Evolutionary conservation across 2,329 filamentous ascomycete genomes (phyloP).

Genomic region (Paracorniculantispora psalliotae): DNA sequence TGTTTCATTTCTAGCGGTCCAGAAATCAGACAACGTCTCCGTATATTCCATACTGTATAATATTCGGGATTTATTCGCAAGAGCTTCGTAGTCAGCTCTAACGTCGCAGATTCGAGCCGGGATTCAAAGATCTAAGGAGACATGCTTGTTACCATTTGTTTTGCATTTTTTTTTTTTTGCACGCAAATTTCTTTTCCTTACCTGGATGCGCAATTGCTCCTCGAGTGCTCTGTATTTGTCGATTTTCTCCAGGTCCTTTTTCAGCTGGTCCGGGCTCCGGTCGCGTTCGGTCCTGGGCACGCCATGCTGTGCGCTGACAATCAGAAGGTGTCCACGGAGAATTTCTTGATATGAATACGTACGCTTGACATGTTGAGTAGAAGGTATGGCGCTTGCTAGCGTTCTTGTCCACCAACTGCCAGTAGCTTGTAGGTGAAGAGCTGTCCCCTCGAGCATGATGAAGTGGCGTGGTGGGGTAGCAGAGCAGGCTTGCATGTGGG

Average conservation of each 20-base stretch:
- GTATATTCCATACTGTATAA: conserved; percentile 87
- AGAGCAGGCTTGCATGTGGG: not conserved
- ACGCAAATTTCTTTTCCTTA: conserved; percentile 25
- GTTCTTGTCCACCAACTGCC: not conserved
- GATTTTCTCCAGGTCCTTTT: conserved; percentile 71
- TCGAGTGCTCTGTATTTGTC: conserved; percentile 69
- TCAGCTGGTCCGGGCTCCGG: conserved; percentile 64
- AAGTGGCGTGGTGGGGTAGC: conserved; percentile 3
- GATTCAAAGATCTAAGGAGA: conserved; percentile 31
- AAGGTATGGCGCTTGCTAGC: not conserved
- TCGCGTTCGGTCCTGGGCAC: conserved; percentile 62
- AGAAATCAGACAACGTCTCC: conserved; percentile 64
- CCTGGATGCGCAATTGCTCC: conserved; percentile 60
- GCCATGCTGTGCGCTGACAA: conserved; percentile 62
- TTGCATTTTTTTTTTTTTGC: not conserved
- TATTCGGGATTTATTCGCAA: conserved; percentile 78
- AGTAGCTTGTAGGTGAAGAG: not conserved
- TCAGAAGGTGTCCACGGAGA: not conserved
- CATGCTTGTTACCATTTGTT: not conserved
- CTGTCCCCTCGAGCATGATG: not conserved
- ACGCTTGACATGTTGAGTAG: conserved; percentile 8
- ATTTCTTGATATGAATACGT: not conserved
- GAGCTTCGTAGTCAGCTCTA: conserved; percentile 66
- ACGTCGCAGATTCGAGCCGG: conserved; percentile 50
- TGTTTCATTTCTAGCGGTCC: conserved; percentile 51